Base-by-base conservation (phyloP, 768 basidiomycete species). In the Astraeus odoratus region DNA sequence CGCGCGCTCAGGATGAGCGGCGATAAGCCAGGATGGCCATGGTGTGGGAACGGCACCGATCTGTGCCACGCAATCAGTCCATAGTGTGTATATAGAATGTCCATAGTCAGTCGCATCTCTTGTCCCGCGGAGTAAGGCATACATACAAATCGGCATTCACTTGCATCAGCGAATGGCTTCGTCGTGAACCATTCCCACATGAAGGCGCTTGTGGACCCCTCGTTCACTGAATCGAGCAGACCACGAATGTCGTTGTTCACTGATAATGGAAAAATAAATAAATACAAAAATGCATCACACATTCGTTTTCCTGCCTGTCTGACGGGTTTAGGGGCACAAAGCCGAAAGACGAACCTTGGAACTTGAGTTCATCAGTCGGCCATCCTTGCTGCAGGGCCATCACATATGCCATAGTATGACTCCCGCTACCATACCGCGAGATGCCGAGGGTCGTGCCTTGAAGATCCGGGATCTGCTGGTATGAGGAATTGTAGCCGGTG, bases 1-100 rank as follows among this genome's bases (percentile, higher is more conserved):
- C 23, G 83, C 78, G 13, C 84, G 76, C 10, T 72, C 71, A 0
- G 84, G 83, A 51, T 90, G 85, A 7, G 90, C 90, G 20, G 89
- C 94, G 57, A 98, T 88, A 47, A 89, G 68, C 95, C 95, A 99
- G 0, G 91, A 94, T 12, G 93, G 89, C 95, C 95, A 99, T 0
- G 95, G 95, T 0, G 94, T 97, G 29, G 83, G 82, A 5, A 90
- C 82, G 8, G 84, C 81, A 12, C 86, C 85, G 51, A 91, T 89
- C 86, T 90, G 34, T 10, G 16, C 16, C 3, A 49, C 8, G 44
- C 30, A 19, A 20, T 39, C 7, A 29, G 6, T 2, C 18, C 23
- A 18, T 20, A 40, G 22, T 51, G 12, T 43, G 26, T n/a, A 38
- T 22, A 34, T 24, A 38, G 23, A 38, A 15, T 15, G 18, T 24